Conservation (phyloP, 2,329 filamentous ascomycete genomes). For the Penicillium sp. region DNA sequence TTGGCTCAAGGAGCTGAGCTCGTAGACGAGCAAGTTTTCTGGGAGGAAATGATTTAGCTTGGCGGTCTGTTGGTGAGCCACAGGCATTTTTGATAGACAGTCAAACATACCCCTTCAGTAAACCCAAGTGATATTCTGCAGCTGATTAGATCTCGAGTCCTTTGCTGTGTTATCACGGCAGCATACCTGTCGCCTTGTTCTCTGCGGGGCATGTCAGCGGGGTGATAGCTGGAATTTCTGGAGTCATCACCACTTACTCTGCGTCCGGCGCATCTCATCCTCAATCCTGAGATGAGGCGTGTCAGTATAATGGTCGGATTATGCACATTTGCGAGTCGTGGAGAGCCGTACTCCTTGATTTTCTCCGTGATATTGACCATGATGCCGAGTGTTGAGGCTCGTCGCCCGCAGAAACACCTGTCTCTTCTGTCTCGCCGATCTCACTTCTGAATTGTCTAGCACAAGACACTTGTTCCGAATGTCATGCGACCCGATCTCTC, state of each 20-base stretch:
- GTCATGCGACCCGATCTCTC: too few relatives aligned
- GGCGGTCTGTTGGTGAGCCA: not conserved
- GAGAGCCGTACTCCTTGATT: conserved; percentile 81
- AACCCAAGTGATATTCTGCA: conserved; percentile 92
- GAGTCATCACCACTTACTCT: conserved; percentile 64
- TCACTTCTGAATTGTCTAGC: not conserved
- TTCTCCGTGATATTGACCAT: conserved; percentile 99
- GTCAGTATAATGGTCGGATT: conserved; percentile 8
- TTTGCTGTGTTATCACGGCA: not conserved
- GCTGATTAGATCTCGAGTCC: not conserved
- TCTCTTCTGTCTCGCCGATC: not conserved
- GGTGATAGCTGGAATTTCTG: conserved; percentile 20
- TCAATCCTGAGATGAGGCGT: conserved; percentile 70
- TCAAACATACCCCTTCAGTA: conserved; percentile 77
- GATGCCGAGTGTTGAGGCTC: conserved; percentile 30
- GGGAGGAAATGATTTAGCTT: conserved; percentile 14
- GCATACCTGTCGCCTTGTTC: conserved; percentile 96
- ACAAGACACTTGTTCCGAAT: too few relatives aligned
- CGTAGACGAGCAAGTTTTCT: conserved; percentile 95
- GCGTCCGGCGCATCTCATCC: conserved; percentile 98
- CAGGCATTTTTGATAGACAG: not conserved
- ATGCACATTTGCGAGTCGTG: not conserved
- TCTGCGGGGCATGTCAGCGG: conserved; percentile 56
- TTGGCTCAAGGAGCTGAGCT: conserved; percentile 90
- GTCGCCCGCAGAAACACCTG: not conserved